Evolutionary conservation across 2,329 filamentous ascomycete genomes (phyloP), one percentile per base, ranked within the genome.

Genomic region (Fusarium sp.): DNA sequence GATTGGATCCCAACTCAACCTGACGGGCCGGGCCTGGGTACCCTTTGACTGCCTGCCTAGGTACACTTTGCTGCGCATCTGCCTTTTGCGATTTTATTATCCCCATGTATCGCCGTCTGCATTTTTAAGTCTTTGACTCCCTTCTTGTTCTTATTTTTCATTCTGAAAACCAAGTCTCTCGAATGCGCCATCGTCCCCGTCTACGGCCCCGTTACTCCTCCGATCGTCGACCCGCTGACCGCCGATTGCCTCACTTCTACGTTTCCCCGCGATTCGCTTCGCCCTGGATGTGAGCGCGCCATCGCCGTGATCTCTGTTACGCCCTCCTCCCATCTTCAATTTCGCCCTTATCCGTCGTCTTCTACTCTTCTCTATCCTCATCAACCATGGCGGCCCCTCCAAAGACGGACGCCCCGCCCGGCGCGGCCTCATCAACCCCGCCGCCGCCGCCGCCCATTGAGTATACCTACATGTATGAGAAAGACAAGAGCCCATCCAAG

Each of bases 381-480:
- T 32, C 38, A 50, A 61, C 31, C 52, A 72, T 72, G 70, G 67
- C 68, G 52, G 61, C 68, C 36, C 53, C 70, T 48, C 53, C 70
- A 41, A 67, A 63, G 43, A 59, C 58, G 46, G 65, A 68, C 32
- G 53, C 62, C 54, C 61, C 68, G 49, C 54, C 62, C 7, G 66
- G 66, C 55, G 56, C 56, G 32, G 56, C 50, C 21, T 52, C 67
- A 48, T 58, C 68, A 36, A 61, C 53, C 49, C 65, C 56, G 63
- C 71, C 64, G 49, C 66, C 73, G 33, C 62, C 71, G 32, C 67
- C 64, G 46, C 56, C 65, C 23, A 68, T 76, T 53, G 69, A 75
- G 51, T 92, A 91, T 77, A 84, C 85, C 44, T 88, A 89, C 72
- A 80, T 93, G 69, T 91, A 90, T 70, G 83, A 87, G 63, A 75